phyloP scores from a whole-genome alignment of 306 rosid genomes.

The Vicia faba region DNA sequence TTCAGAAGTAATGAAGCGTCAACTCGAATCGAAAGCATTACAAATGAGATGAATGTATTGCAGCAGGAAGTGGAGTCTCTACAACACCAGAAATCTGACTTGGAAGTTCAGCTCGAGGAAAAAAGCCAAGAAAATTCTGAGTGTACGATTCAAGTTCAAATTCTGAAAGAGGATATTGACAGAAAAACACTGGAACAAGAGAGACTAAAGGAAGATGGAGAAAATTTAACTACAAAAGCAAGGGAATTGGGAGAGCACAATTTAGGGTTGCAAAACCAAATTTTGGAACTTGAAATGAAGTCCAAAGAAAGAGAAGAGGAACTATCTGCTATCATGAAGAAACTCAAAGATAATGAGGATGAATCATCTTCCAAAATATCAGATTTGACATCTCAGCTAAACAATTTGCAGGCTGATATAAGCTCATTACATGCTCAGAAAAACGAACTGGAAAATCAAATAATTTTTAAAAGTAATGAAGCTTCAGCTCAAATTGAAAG shows the following conservation, averaged over 20 bases:
- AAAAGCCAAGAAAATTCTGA: no score
- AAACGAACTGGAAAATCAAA: conserved; percentile 60
- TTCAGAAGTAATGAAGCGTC: conserved; percentile 47
- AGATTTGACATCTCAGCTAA: conserved; percentile 57
- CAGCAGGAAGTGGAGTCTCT: no score
- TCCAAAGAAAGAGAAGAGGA: conserved; percentile 58
- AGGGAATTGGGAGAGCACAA: conserved; percentile 54
- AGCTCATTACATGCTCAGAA: conserved; percentile 50
- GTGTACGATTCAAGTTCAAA: no score
- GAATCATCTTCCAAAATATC: conserved; percentile 53
- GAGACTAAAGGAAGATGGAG: no score
- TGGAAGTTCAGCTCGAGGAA: no score
- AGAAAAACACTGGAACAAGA: no score
- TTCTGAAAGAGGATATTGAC: no score
- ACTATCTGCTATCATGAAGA: conserved; percentile 51
- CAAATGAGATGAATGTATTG: no score
- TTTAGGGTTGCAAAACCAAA: conserved; percentile 44
- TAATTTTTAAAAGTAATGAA: conserved; percentile 53
- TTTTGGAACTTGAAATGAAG: conserved; percentile 54
- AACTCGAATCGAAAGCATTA: no score
- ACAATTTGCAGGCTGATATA: conserved; percentile 51
- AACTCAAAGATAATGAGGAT: conserved; percentile 57
- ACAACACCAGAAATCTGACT: no score
- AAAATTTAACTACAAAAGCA: conserved; percentile 14
- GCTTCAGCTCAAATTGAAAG: conserved; percentile 55